Conservation (phyloP, 148 eudicot genomes). For the Spergularia marina region DNA sequence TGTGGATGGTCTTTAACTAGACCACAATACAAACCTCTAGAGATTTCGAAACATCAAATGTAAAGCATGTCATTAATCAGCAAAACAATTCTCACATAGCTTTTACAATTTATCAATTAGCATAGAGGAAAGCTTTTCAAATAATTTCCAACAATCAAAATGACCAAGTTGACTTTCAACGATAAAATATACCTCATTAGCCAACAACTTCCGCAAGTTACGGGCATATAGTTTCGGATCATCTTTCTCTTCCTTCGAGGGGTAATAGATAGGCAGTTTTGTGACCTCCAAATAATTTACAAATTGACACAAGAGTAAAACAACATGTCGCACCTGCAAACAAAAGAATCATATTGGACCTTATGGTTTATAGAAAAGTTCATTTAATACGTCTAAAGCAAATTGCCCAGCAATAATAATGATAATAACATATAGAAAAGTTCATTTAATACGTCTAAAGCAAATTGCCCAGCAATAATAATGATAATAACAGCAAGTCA, state of each 20-base stretch:
- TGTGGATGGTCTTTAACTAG: too few species aligned
- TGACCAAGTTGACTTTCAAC: neutral
- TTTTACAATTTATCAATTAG: neutral
- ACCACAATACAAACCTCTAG: neutral
- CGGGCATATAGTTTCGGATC: constrained; percentile 87
- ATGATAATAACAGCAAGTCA: too few species aligned
- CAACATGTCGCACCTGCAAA: constrained; percentile 81
- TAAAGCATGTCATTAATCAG: neutral
- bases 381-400: too few species aligned
- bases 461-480: too few species aligned
- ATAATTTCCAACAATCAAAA: neutral
- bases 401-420: too few species aligned
- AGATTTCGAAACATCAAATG: neutral
- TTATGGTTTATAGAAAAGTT: too few species aligned
- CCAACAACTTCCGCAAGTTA: constrained; percentile 78
- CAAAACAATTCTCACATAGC: neutral
- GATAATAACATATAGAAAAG: too few species aligned
- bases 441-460: too few species aligned
- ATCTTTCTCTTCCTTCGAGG: constrained; percentile 85
- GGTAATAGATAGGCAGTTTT: constrained; percentile 72
- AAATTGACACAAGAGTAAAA: constrained; percentile 88
- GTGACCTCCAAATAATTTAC: constrained; percentile 74
- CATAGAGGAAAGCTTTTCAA: neutral
- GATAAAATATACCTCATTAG: constrained; percentile 67
- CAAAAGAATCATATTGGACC: constrained; percentile 6